Percentiles rank a stretch among this genome's conserved stretches.
These are phyloP conservation scores for Paspalum notatum DNA, from an alignment of 176 grass and related monocot species.

Conservation along the genomic window DNA sequence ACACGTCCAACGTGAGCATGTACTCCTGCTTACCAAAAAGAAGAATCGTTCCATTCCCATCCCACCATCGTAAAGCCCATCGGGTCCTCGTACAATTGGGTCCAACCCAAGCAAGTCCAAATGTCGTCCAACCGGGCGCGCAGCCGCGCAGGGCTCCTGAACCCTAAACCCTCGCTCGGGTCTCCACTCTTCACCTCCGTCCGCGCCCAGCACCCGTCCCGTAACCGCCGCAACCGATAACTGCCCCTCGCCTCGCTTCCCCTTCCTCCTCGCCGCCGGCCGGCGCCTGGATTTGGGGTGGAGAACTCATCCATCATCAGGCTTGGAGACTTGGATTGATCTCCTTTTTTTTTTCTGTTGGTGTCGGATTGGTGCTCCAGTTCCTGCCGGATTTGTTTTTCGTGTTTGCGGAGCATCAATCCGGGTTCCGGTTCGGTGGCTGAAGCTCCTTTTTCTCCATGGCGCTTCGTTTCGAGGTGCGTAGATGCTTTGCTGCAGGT, in stretches of 20 bases:
- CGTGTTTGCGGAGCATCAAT: not conserved
- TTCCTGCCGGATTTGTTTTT: not conserved
- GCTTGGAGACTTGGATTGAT: not conserved
- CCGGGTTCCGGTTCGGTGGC: conserved; percentile 16
- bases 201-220: not conserved
- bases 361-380: not conserved
- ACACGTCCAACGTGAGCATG: too few relatives aligned
- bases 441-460: conserved; percentile 30
- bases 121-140: too few relatives aligned
- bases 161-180: conserved; percentile 5
- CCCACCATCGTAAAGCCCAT: too few relatives aligned
- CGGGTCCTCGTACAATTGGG: too few relatives aligned
- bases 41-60: too few relatives aligned
- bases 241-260: not conserved
- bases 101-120: too few relatives aligned
- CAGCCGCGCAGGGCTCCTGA: too few relatives aligned
- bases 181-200: not conserved
- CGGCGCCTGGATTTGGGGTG: not conserved
- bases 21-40: too few relatives aligned
- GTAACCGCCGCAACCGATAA: not conserved
- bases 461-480: conserved; percentile 77
- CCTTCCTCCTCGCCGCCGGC: not conserved
- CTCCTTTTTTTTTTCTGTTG: not conserved
- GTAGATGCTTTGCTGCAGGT: not conserved
- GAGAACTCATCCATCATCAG: not conserved